Conservation (phyloP, 495 filamentous ascomycete genomes). For the Xylaria acuta region DNA sequence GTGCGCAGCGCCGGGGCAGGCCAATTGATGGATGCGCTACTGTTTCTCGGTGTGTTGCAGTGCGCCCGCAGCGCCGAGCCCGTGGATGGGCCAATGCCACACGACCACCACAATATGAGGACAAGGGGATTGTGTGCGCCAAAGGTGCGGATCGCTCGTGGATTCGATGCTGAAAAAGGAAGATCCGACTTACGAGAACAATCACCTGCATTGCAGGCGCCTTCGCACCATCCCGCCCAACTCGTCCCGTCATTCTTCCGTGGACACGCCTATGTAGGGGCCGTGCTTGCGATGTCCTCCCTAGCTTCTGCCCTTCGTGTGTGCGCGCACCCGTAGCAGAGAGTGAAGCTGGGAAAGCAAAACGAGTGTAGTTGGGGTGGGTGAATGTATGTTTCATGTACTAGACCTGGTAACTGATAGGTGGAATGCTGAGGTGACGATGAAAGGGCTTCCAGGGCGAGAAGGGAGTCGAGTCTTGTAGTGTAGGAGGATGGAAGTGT, state of each 20-base stretch:
- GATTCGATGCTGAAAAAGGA: constrained; percentile 16
- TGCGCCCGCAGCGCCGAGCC: constrained; percentile 13
- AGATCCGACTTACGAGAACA: constrained; percentile 69
- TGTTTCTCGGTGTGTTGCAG: constrained; percentile 25
- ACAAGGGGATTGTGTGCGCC: constrained; percentile 14
- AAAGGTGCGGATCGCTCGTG: background rate
- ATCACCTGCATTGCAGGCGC: constrained; percentile 75
- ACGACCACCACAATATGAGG: constrained; percentile 2
- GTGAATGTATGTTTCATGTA: background rate
- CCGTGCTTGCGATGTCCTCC: background rate
- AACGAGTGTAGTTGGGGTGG: background rate
- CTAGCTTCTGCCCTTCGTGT: background rate
- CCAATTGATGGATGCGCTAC: constrained; percentile 9
- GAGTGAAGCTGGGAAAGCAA: background rate
- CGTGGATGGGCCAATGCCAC: background rate
- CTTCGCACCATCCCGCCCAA: constrained; percentile 29
- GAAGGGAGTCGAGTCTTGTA: constrained; percentile 6
- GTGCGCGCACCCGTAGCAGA: background rate
- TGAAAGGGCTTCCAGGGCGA: background rate
- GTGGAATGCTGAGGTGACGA: background rate
- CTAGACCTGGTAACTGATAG: background rate
- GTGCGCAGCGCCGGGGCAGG: background rate
- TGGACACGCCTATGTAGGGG: background rate
- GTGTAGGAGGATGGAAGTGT: constrained; percentile 25
- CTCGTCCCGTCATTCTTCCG: constrained; percentile 6